phyloP scores from a whole-genome alignment of 805 yeast species.

The Yarrowia porcina region DNA sequence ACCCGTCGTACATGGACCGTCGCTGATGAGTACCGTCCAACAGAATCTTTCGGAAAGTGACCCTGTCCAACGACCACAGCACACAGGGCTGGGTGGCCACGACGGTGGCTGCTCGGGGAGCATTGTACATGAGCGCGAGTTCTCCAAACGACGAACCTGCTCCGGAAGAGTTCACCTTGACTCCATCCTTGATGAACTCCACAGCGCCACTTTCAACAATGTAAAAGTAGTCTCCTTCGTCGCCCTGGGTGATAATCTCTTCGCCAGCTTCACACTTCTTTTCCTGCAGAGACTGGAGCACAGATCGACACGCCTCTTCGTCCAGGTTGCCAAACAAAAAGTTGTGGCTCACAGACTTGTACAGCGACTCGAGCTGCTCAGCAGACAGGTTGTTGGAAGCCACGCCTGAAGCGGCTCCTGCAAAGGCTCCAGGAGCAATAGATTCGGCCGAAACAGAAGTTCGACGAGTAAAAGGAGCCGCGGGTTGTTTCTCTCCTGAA shows the following conservation, averaged over 20 bases:
- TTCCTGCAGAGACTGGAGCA: slow-evolving; percentile 80
- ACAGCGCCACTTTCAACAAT: slow-evolving; percentile 82
- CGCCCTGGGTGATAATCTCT: slow-evolving; percentile 83
- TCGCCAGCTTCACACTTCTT: slow-evolving; percentile 56
- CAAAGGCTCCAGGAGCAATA: slow-evolving; percentile 30
- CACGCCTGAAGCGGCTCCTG: slow-evolving; percentile 26
- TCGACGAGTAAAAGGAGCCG: slow-evolving; percentile 47
- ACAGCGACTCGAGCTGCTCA: slow-evolving; percentile 65
- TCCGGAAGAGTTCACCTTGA: slow-evolving; percentile 68
- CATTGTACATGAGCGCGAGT: slow-evolving; percentile 93
- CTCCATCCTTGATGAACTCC: slow-evolving; percentile 69
- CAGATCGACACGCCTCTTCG: slow-evolving; percentile 68
- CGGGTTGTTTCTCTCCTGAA: too few relatives aligned
- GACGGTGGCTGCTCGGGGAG: slow-evolving; percentile 97
- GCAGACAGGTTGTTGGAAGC: slow-evolving; percentile 30
- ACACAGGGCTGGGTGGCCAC: slow-evolving; percentile 65
- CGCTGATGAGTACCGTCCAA: slow-evolving; percentile 87
- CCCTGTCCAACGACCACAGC: slow-evolving; percentile 90
- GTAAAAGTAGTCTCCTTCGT: slow-evolving; percentile 90
- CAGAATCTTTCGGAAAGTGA: slow-evolving; percentile 86
- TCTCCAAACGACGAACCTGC: slow-evolving; percentile 95
- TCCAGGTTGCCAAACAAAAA: slow-evolving; percentile 84
- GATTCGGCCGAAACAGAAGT: slow-evolving; percentile 83
- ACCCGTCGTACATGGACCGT: slow-evolving; percentile 85
- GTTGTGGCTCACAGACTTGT: slow-evolving; percentile 70